Percentiles rank a stretch among this genome's conserved stretches.
phyloP scores from a whole-genome alignment of 768 basidiomycete species.

The Royoungia palumana region DNA sequence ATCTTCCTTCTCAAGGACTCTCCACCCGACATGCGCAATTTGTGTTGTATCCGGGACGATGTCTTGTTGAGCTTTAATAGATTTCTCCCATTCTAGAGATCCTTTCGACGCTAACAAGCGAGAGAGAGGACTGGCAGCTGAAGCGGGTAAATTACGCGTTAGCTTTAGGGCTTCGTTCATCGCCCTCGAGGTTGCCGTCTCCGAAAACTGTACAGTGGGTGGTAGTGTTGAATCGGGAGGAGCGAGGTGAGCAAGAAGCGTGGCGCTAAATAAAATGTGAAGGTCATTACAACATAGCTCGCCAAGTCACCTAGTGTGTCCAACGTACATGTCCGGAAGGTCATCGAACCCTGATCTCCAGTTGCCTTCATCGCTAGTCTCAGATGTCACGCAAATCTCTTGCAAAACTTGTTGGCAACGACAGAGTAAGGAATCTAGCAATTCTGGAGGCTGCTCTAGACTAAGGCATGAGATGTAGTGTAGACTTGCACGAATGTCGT shows the following conservation, averaged over 20 bases:
- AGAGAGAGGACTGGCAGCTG: slow-evolving; percentile 64
- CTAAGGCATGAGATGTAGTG: slow-evolving; percentile 18
- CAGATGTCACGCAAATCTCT: slow-evolving; percentile 49
- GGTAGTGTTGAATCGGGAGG: slow-evolving; percentile 53
- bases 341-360: slow-evolving; percentile 46
- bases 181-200: slow-evolving; percentile 56
- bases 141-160: slow-evolving; percentile 55
- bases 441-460: slow-evolving; percentile 59
- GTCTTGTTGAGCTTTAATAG: slow-evolving; percentile 54
- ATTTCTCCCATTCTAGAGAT: slow-evolving; percentile 71
- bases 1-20: slow-evolving; percentile 58
- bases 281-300: slow-evolving; percentile 3
- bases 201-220: slow-evolving; percentile 45
- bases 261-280: slow-evolving; percentile 32
- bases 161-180: slow-evolving; percentile 59
- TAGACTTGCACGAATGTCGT: slow-evolving; percentile 29
- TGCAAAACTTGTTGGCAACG: slow-evolving; percentile 50
- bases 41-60: slow-evolving; percentile 50
- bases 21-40: slow-evolving; percentile 72
- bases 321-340: slow-evolving; percentile 58
- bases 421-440: slow-evolving; percentile 53
- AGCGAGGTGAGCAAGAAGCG: slow-evolving; percentile 41
- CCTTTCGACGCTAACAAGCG: slow-evolving; percentile 68
- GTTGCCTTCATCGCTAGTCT: slow-evolving; percentile 27
- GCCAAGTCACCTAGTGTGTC: not conserved